A percentile compares a stretch with the other conserved stretches of the same genome.
Conservation (phyloP, 1,139 yeast genomes). For the Scheffersomyces cryptocercus region DNA sequence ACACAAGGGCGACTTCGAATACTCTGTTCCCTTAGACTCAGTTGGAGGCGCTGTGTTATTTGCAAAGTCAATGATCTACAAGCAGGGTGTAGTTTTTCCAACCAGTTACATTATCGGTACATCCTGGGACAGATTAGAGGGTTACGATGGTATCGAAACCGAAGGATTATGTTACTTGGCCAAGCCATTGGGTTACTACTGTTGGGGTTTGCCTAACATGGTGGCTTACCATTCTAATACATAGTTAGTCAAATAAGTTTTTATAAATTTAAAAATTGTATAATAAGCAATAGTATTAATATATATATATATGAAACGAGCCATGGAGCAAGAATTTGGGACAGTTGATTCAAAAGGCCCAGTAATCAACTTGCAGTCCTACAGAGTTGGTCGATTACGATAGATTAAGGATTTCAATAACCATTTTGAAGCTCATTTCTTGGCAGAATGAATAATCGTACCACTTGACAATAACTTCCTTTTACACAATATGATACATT, state of each 20-base stretch:
- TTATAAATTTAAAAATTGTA: neutral
- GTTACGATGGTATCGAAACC: slow-evolving; percentile 55
- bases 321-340: no score
- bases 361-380: no score
- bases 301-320: no score
- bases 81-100: slow-evolving; percentile 49
- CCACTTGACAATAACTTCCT: no score
- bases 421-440: no score
- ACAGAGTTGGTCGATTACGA: no score
- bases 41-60: slow-evolving; percentile 54
- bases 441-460: no score
- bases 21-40: slow-evolving; percentile 38
- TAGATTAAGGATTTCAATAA: no score
- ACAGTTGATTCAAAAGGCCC: no score
- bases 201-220: slow-evolving; percentile 46
- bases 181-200: slow-evolving; percentile 41
- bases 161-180: slow-evolving; percentile 55
- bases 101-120: slow-evolving; percentile 48
- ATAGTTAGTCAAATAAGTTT: neutral
- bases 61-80: slow-evolving; percentile 39
- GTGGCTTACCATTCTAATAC: slow-evolving; percentile 22
- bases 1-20: slow-evolving; percentile 11
- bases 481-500: neutral
- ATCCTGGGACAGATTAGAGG: slow-evolving; percentile 48
- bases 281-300: no score